phyloP scores from a whole-genome alignment of 148 eudicot species.

The Polygonum maritimum region DNA sequence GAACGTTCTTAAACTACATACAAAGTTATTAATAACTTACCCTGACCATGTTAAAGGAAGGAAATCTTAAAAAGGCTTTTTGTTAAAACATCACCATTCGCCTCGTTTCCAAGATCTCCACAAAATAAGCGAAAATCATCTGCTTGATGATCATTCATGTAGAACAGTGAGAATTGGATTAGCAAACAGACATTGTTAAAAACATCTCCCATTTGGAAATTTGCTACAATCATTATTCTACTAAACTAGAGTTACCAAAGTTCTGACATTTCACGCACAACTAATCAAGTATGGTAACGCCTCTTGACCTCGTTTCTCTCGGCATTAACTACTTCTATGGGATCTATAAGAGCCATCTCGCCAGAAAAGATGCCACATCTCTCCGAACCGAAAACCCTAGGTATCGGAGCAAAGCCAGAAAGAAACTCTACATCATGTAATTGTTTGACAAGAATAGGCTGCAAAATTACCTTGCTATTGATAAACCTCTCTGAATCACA shows the following conservation, averaged over 20 bases:
- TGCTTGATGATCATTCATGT: conserved; percentile 19
- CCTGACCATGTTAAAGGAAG: conserved; percentile 77
- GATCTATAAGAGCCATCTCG: no score
- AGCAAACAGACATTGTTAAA: background rate
- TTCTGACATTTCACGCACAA: no score
- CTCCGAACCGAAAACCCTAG: no score
- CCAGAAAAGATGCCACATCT: no score
- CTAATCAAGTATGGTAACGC: conserved; percentile 18
- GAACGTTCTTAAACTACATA: no score
- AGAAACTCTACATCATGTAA: background rate
- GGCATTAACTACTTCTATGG: no score
- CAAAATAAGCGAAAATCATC: conserved; percentile 84
- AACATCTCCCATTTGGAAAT: background rate
- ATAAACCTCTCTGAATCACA: conserved; percentile 90
- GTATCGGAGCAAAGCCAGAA: background rate
- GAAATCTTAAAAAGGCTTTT: conserved; percentile 81
- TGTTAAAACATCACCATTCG: conserved; percentile 86
- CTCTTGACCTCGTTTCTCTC: no score
- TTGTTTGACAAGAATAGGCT: background rate
- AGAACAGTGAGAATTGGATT: background rate
- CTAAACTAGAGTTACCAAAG: conserved; percentile 7
- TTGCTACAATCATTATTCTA: background rate
- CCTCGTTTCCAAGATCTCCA: conserved; percentile 94
- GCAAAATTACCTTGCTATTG: conserved; percentile 68
- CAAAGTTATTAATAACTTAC: no score